Evolutionary conservation across 163 green algal genomes (phyloP).

Genomic region (Prototheca cutis): DNA sequence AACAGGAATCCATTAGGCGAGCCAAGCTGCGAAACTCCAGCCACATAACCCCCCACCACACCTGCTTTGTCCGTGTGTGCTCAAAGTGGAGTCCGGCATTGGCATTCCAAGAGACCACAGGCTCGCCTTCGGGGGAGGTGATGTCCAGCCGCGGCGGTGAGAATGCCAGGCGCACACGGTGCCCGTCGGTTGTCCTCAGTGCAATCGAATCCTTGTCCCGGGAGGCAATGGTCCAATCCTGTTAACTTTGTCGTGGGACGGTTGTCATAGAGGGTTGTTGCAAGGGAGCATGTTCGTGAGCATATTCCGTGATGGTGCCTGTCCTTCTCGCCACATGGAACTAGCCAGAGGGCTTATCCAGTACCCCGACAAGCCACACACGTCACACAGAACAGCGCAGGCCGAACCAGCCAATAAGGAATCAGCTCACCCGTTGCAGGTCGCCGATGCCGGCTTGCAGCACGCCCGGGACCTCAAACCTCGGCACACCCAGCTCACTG

Average conservation of each 20-base stretch:
- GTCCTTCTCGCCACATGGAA: no score
- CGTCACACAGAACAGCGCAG: background rate
- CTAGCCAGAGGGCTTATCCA: background rate
- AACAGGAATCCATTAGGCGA: background rate
- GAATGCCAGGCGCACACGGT: slow-evolving; percentile 24
- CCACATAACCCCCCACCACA: slow-evolving; percentile 9
- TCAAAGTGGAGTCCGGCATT: slow-evolving; percentile 79
- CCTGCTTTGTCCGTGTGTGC: slow-evolving; percentile 62
- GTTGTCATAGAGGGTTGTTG: background rate
- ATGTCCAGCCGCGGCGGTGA: slow-evolving; percentile 24
- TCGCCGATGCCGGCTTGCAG: slow-evolving; percentile 27
- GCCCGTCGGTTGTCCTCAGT: background rate
- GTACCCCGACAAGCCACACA: background rate
- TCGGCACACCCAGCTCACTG: slow-evolving; percentile 38
- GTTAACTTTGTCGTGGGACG: background rate
- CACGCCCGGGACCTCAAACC: slow-evolving; percentile 49
- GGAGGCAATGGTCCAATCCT: background rate
- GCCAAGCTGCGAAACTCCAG: background rate
- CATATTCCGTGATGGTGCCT: background rate
- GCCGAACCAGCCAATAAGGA: no score
- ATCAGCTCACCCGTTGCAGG: background rate
- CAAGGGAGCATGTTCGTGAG: background rate
- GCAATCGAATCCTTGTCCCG: background rate
- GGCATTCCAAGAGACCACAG: slow-evolving; percentile 66
- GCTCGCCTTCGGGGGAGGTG: slow-evolving; percentile 16